Conservation (phyloP, 2,329 filamentous ascomycete species). For the Exophiala xenobiotica region DNA sequence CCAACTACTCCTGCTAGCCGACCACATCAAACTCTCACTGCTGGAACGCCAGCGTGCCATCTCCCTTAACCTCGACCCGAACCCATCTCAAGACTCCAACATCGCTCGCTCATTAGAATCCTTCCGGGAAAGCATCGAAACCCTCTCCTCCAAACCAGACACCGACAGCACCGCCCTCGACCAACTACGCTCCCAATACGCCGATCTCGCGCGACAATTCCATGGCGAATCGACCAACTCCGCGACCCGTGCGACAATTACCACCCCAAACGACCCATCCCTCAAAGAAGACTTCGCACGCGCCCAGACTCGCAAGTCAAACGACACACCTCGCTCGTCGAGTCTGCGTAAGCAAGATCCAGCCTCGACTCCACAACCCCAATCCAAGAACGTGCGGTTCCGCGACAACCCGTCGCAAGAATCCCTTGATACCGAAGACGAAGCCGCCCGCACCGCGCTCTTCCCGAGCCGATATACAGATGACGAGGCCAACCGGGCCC, state of each 20-base stretch:
- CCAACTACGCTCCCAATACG: constrained; percentile 70
- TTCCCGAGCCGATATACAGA: constrained; percentile 51
- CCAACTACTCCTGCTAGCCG: constrained; percentile 87
- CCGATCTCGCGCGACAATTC: constrained; percentile 78
- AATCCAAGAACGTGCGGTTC: constrained; percentile 80
- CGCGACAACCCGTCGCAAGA: constrained; percentile 59
- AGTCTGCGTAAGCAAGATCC: constrained; percentile 30
- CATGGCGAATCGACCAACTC: constrained; percentile 59
- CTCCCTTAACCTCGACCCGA: constrained; percentile 73
- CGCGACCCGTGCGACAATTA: constrained; percentile 50
- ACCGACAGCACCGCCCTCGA: constrained; percentile 41
- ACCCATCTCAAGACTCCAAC: constrained; percentile 75
- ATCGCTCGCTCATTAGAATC: constrained; percentile 86
- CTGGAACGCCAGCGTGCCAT: constrained; percentile 87
- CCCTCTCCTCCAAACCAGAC: constrained; percentile 53
- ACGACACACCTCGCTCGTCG: constrained; percentile 29
- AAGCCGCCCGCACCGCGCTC: constrained; percentile 57
- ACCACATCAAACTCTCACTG: constrained; percentile 94
- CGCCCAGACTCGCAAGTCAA: constrained; percentile 45
- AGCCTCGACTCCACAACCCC: constrained; percentile 39
- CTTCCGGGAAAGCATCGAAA: constrained; percentile 74
- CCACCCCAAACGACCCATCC: constrained; percentile 61
- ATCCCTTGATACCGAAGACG: constrained; percentile 46
- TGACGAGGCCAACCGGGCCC: constrained; percentile 52
- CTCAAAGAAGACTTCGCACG: constrained; percentile 65